phyloP scores from a whole-genome alignment of 139 green algal genomes.

The Chlorella sorokiniana region DNA sequence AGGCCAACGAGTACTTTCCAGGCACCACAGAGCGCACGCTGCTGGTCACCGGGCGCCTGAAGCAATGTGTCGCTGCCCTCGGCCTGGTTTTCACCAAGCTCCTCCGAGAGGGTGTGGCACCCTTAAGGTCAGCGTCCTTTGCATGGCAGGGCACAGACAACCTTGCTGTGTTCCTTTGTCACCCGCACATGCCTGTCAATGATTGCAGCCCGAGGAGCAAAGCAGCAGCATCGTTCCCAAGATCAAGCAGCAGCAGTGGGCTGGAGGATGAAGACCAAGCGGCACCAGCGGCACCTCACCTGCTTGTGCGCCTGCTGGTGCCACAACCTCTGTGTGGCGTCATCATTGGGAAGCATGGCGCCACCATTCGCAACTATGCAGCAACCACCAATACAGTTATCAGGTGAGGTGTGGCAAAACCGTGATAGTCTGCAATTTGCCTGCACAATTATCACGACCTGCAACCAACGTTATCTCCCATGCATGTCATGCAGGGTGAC shows the following conservation, averaged over 20 bases:
- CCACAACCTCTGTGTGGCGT: constrained; percentile 75
- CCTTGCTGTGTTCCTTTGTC: neutral
- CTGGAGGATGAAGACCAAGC: constrained; percentile 1
- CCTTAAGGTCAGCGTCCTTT: constrained; percentile 4
- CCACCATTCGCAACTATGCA: constrained; percentile 73
- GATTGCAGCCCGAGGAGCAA: constrained; percentile 25
- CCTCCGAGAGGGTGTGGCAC: constrained; percentile 44
- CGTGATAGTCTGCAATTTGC: no score
- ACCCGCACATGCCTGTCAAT: neutral
- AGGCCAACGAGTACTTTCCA: constrained; percentile 62
- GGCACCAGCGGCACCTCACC: neutral
- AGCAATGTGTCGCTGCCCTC: constrained; percentile 73
- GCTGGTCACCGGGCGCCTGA: constrained; percentile 69
- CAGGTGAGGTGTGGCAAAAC: no score
- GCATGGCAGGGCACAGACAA: neutral
- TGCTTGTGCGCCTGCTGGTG: constrained; percentile 71
- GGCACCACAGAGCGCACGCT: constrained; percentile 79
- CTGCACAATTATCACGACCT: no score
- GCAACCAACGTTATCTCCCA: no score
- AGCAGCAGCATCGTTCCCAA: neutral
- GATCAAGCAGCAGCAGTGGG: neutral
- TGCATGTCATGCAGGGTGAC: constrained; percentile 41
- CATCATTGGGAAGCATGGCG: constrained; percentile 80
- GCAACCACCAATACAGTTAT: constrained; percentile 73
- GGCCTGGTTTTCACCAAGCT: constrained; percentile 79